Base-by-base conservation (phyloP, 148 eudicot species). In the Euryodendron excelsum region DNA sequence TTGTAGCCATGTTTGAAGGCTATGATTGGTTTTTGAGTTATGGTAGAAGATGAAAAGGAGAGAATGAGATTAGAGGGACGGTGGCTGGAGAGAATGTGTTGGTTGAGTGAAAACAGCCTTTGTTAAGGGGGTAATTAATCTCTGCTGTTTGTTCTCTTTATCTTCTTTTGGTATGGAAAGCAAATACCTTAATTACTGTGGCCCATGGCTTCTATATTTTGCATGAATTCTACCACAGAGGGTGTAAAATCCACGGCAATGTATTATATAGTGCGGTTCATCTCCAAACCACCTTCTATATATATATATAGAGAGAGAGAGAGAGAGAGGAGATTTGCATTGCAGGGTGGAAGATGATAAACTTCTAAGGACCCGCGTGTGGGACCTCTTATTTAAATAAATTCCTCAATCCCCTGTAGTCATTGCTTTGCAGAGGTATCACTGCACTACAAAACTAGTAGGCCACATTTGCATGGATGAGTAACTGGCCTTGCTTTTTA, bases 101-200 rank as follows among this genome's bases (percentile, higher is more conserved):
- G 72, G 81, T 80, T 80, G 84, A 65, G 53, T 73, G 86, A 73
- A 73, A 80, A 73, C 75, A 64, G 78, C 81, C 48, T 73, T 77
- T 60, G 65, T 74, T 41, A 30, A 39, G 73, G 78, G 45, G 45
- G 30, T 37, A 55, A 74, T 77, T 67, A 80, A 74, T 78, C 77
- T 68, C 1, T 58, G 70, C 86, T 84, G 81, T 63, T 78, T 60
- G 33, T 52, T 47, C 14, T 37, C 4, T 50, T 73, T 39, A 27
- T 69, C 84, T 64, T 7, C 8, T 67, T 80, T 78, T 73, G 81
- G 74, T 53, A 77, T 13, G 4, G 30, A 69, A 73, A 81, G 47
- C 65, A 64, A 73, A 45, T 48, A 75, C 72, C 37, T 83, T 79
- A 75, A 75, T 80, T 28, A 55, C 53, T 5, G 76, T 84, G 84